phyloP scores from a whole-genome alignment of 78 protist genomes.

The Dictyostelium citrinum region DNA sequence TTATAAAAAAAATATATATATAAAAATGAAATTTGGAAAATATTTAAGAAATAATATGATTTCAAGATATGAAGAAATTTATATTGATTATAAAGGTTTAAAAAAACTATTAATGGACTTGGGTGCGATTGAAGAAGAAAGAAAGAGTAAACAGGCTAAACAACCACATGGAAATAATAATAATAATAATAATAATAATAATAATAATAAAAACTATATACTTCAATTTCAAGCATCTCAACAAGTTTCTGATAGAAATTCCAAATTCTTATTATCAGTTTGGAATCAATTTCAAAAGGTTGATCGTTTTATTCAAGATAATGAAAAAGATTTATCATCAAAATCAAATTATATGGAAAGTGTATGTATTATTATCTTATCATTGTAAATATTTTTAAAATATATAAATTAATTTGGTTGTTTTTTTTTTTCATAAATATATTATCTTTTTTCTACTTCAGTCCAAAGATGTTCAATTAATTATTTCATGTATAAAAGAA shows the following conservation, averaged over 20 bases:
- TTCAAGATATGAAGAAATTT: neutral
- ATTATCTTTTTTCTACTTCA: neutral
- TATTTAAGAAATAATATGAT: constrained; percentile 35
- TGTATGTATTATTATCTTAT: neutral
- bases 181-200: neutral
- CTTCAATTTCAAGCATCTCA: constrained; percentile 6
- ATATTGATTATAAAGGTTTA: constrained; percentile 54
- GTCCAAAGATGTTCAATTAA: constrained; percentile 39
- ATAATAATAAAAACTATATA: constrained; percentile 2
- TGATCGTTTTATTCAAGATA: constrained; percentile 16
- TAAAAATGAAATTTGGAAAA: constrained; percentile 70
- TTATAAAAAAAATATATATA: neutral
- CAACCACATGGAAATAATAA: neutral
- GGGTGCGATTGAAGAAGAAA: neutral
- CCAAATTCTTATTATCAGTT: constrained; percentile 23
- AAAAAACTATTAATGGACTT: constrained; percentile 37
- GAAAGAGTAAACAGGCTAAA: neutral
- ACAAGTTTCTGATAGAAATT: constrained; percentile 17
- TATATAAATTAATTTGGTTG: too few relatives aligned
- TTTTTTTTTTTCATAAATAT: neutral
- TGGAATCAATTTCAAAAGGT: constrained; percentile 63
- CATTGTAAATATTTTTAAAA: too few relatives aligned
- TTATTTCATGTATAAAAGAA: constrained; percentile 24
- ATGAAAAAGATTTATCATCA: neutral
- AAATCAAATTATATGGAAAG: constrained; percentile 40